Conservation (phyloP, 768 basidiomycete species). For the Boletus rufocinnamomeus region DNA sequence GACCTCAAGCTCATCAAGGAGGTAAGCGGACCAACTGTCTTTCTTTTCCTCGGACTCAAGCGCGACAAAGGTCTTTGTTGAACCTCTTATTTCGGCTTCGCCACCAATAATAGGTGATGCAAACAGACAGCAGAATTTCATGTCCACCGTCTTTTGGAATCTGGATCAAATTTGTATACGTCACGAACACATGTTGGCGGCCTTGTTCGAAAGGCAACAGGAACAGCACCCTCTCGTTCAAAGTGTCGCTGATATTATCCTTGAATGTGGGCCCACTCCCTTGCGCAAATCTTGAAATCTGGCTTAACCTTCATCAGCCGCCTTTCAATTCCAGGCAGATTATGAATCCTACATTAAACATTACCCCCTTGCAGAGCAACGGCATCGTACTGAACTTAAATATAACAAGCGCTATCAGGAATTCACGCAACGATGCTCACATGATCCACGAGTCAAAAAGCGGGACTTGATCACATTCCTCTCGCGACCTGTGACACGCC, state of each 20-base stretch:
- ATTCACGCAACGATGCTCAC: conserved; percentile 63
- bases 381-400: conserved; percentile 74
- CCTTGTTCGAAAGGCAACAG: conserved; percentile 77
- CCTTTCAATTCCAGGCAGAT: conserved; percentile 52
- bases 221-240: conserved; percentile 85
- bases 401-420: conserved; percentile 65
- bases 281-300: conserved; percentile 9
- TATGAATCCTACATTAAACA: conserved; percentile 88
- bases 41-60: conserved; percentile 5
- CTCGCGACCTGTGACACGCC: conserved; percentile 84
- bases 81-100: conserved; percentile 56
- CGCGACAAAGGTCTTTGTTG: conserved; percentile 64
- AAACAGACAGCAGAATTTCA: conserved; percentile 60
- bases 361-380: conserved; percentile 83
- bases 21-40: conserved; percentile 39
- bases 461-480: conserved; percentile 82
- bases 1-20: conserved; percentile 75
- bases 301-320: conserved; percentile 30
- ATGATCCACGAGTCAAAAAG: conserved; percentile 67
- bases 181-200: conserved; percentile 67
- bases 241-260: conserved; percentile 81
- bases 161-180: conserved; percentile 63
- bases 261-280: conserved; percentile 58
- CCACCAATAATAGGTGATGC: conserved; percentile 64
- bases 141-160: conserved; percentile 85